phyloP scores from a whole-genome alignment of 345 rosid genomes.

The Boechera stricta region DNA sequence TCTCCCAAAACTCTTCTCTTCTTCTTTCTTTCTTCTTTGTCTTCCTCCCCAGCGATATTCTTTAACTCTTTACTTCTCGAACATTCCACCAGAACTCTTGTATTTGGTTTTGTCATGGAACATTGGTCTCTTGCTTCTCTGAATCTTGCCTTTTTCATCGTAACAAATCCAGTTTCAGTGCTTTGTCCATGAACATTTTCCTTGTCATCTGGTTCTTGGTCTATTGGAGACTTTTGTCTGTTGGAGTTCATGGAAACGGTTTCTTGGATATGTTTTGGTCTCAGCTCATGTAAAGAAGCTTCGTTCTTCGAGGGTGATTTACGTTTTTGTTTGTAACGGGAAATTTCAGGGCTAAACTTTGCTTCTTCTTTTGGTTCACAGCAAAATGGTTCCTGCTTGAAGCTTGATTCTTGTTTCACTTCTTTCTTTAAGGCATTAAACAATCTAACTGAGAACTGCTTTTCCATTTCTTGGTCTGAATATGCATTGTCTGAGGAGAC shows the following conservation, averaged over 20 bases:
- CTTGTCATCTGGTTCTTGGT: conserved; percentile 32
- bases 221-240: conserved; percentile 18
- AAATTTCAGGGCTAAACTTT: neutral
- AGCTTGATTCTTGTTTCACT: conserved; percentile 31
- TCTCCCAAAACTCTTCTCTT: conserved; percentile 59
- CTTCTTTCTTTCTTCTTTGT: conserved; percentile 15
- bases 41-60: conserved; percentile 17
- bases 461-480: conserved; percentile 31
- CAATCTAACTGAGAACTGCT: neutral
- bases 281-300: conserved; percentile 33
- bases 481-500: conserved; percentile 12
- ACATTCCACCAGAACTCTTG: conserved; percentile 41
- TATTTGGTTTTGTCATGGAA: conserved; percentile 25
- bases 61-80: conserved; percentile 34
- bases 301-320: conserved; percentile 33
- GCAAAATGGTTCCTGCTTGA: conserved; percentile 33
- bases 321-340: neutral
- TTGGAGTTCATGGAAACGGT: conserved; percentile 19
- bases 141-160: conserved; percentile 51
- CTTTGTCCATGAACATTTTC: conserved; percentile 45
- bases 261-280: conserved; percentile 34
- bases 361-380: conserved; percentile 19
- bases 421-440: conserved; percentile 13
- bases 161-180: conserved; percentile 57
- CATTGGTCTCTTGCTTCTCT: conserved; percentile 41